Evolutionary conservation across 2,329 filamentous ascomycete genomes (phyloP), one percentile per base, ranked within the genome.

Genomic region (Keithomyces neogunnii): DNA sequence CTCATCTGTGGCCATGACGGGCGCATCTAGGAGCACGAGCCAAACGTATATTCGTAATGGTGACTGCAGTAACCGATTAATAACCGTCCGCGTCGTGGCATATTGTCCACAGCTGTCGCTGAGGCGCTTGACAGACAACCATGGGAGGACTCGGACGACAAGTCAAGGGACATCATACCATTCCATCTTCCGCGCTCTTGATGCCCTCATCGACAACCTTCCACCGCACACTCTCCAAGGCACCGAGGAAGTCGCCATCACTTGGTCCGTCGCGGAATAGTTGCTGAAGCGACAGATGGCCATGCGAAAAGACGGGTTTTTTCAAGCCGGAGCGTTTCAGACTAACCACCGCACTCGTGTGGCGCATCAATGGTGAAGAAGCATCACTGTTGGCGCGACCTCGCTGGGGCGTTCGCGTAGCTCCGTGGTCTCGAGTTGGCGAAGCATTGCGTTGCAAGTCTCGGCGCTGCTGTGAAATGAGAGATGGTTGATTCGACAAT

Each of bases 21-120:
- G 85, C 33, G 91, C 85, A 64, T 96, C 88, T 60, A 99, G 85
- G 10, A 99, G 81, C 59, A 96, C 88, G 40, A 97, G 80, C 93
- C 93, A 99, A 57, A 95, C 82, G 68, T 99, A 97, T 66, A 97
- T 95, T 62, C 93, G 86, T 56, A 93, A 75, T 45, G 90, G 86
- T 26, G 93, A 99, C 92, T 96, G 47, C 26, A 31, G 9, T 47
- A 33, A n/a, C n/a, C 7, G 8, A n/a, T 3, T 28, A 36, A 33
- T 7, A 3, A n/a, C 26, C 29, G 10, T 48, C 13, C 19, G 6
- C 43, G 26, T 29, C n/a, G n/a, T 19, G 19, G 5, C 13, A 19
- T 5, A 19, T 13, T 5, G 38, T 5, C 5, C 19, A 26, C 5
- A 5, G 13, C 38, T 5, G 26, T 26, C n/a, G n/a, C 13, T 3